A percentile compares a stretch with the other conserved stretches of the same genome.
phyloP scores from a whole-genome alignment of 192 early-diverging fungal genomes.

The Backusella morwellensis region DNA sequence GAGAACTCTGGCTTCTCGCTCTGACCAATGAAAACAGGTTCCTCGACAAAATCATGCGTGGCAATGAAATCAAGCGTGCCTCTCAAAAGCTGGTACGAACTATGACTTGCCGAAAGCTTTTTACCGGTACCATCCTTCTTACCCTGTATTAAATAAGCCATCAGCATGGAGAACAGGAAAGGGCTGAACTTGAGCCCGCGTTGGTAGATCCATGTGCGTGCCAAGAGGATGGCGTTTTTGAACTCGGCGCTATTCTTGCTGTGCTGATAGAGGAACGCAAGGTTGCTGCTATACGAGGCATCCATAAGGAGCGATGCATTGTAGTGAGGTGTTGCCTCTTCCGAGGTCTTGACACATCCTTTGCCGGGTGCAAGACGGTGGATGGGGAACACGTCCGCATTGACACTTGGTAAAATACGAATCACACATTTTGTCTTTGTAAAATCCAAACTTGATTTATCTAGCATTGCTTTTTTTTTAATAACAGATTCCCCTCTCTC shows the following conservation, averaged over 20 bases:
- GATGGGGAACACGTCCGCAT: conserved; percentile 61
- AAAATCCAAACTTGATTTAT: conserved; percentile 62
- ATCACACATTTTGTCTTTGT: conserved; percentile 66
- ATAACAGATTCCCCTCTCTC: not conserved
- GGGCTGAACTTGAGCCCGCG: conserved; percentile 69
- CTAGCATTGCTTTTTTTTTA: conserved; percentile 18
- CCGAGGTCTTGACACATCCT: conserved; percentile 74
- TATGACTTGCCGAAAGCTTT: conserved; percentile 68
- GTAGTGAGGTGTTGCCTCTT: conserved; percentile 84
- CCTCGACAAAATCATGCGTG: conserved; percentile 61
- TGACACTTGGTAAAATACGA: conserved; percentile 78
- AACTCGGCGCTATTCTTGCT: conserved; percentile 71
- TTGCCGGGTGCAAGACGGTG: conserved; percentile 73
- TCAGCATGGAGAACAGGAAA: conserved; percentile 85
- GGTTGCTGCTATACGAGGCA: conserved; percentile 66
- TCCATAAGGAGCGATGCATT: conserved; percentile 84
- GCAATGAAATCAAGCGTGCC: conserved; percentile 83
- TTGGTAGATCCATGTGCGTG: conserved; percentile 86
- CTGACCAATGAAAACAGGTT: conserved; percentile 72
- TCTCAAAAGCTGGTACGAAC: conserved; percentile 83
- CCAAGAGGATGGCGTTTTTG: conserved; percentile 73
- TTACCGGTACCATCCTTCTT: conserved; percentile 54
- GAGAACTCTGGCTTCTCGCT: conserved; percentile 62
- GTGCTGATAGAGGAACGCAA: conserved; percentile 78
- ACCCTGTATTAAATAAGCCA: conserved; percentile 78